phyloP scores from a whole-genome alignment of 441 rosid genomes.

The Populus hybrid region DNA sequence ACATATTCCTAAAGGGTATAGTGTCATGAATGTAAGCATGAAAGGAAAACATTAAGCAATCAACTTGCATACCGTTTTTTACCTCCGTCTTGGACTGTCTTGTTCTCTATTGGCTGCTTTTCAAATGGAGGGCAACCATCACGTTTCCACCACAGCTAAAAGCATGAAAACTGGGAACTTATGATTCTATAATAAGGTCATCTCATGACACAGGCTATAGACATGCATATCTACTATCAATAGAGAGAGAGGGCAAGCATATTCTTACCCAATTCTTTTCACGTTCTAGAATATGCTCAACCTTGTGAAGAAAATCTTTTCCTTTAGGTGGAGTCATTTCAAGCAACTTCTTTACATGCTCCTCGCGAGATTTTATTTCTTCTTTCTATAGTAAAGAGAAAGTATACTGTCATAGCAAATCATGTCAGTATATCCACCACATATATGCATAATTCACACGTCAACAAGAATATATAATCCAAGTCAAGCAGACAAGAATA shows the following conservation, averaged over 20 bases:
- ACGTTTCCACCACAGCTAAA: constrained; percentile 98
- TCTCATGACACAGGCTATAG: neutral
- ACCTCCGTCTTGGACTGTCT: constrained; percentile 53
- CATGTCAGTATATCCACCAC: neutral
- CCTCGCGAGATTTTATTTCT: constrained; percentile 83
- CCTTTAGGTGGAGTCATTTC: constrained; percentile 95
- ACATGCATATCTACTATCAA: neutral
- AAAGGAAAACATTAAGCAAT: neutral
- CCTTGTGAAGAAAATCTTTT: constrained; percentile 69
- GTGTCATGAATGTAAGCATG: neutral
- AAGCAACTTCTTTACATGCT: constrained; percentile 79
- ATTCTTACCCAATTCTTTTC: constrained; percentile 94
- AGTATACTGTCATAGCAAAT: constrained; percentile 1
- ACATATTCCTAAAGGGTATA: neutral
- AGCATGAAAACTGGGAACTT: constrained; percentile 19
- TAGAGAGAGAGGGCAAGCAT: constrained; percentile 16
- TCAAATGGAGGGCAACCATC: constrained; percentile 98
- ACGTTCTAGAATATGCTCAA: constrained; percentile 88
- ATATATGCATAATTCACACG: neutral
- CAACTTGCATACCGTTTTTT: constrained; percentile 63
- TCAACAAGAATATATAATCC: neutral
- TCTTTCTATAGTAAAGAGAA: constrained; percentile 59
- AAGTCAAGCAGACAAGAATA: neutral
- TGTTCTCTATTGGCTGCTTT: constrained; percentile 76
- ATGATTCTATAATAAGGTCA: constrained; percentile 9